A percentile compares a stretch with the other conserved stretches of the same genome.
Evolutionary conservation across 1,139 yeast species (phyloP).

Genomic region (Taiozyma onychis): DNA sequence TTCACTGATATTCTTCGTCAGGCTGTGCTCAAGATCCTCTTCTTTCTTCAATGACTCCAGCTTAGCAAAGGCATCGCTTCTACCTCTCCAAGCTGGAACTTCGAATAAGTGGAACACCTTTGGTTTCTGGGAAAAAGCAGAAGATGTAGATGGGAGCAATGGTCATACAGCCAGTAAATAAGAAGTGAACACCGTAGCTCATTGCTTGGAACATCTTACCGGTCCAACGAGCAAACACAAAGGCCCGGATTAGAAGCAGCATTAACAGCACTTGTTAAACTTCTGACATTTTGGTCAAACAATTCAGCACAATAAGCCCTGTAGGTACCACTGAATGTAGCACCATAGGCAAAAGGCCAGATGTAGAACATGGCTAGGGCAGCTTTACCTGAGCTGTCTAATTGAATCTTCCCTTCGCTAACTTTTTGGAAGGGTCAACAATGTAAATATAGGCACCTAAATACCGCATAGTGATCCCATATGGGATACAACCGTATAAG

Average conservation of each 20-base stretch:
- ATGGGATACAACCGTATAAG: constrained; percentile 36
- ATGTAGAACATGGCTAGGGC: constrained; percentile 44
- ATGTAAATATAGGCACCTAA: constrained; percentile 44
- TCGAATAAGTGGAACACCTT: constrained; percentile 39
- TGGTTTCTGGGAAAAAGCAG: constrained; percentile 41
- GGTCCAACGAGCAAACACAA: constrained; percentile 41
- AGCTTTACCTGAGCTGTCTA: constrained; percentile 40
- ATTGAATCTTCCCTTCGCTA: constrained; percentile 8
- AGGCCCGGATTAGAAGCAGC: constrained; percentile 43
- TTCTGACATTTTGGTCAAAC: constrained; percentile 38
- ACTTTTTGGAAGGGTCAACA: constrained; percentile 23
- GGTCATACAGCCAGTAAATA: constrained; percentile 36
- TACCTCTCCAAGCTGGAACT: constrained; percentile 20
- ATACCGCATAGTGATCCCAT: constrained; percentile 45
- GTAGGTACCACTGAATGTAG: constrained; percentile 44
- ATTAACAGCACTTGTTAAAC: constrained; percentile 39
- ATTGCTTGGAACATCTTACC: constrained; percentile 38
- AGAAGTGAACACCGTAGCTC: constrained; percentile 40
- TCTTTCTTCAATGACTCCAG: background rate
- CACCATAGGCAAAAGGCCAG: constrained; percentile 40
- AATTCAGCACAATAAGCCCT: constrained; percentile 43
- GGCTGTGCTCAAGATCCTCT: background rate
- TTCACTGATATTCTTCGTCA: background rate
- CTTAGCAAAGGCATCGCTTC: constrained; percentile 2
- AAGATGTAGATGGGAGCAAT: constrained; percentile 27